A percentile compares a stretch with the other conserved stretches of the same genome.
phyloP scores from a whole-genome alignment of 176 grass and related monocot species.

The Carex littledalei region DNA sequence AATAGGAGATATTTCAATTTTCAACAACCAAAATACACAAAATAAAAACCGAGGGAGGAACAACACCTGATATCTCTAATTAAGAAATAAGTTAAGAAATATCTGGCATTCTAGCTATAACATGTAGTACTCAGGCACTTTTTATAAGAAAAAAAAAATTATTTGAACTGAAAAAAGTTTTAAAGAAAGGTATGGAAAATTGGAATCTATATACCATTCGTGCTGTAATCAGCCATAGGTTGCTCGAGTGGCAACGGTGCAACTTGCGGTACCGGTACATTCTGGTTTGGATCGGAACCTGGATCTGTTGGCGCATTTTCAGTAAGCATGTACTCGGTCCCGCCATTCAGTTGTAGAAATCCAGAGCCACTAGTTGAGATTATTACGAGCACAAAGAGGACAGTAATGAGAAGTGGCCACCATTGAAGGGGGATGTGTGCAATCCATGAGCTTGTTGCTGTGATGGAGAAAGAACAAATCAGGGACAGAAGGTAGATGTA shows the following conservation, averaged over 20 bases:
- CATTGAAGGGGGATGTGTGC: conserved; percentile 10
- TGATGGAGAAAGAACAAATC: conserved; percentile 6
- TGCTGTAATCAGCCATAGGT: neutral
- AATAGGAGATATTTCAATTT: neutral
- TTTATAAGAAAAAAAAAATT: neutral
- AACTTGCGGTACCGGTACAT: neutral
- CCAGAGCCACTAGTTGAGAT: conserved; percentile 8
- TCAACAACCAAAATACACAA: neutral
- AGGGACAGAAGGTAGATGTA: neutral
- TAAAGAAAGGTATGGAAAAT: neutral
- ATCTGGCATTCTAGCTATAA: neutral
- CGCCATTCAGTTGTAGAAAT: neutral
- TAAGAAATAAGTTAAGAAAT: neutral
- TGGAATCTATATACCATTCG: neutral
- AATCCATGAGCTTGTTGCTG: conserved; percentile 18
- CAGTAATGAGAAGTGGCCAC: conserved; percentile 6
- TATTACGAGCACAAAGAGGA: conserved; percentile 1
- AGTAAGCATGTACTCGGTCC: neutral
- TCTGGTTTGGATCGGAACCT: neutral
- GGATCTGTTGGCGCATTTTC: neutral
- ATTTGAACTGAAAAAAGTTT: neutral
- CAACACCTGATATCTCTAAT: neutral
- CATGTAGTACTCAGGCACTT: neutral
- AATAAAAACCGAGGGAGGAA: neutral
- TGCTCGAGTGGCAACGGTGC: neutral